Conservation (phyloP, 768 basidiomycete species). For the Coprinellus micaceus region DNA sequence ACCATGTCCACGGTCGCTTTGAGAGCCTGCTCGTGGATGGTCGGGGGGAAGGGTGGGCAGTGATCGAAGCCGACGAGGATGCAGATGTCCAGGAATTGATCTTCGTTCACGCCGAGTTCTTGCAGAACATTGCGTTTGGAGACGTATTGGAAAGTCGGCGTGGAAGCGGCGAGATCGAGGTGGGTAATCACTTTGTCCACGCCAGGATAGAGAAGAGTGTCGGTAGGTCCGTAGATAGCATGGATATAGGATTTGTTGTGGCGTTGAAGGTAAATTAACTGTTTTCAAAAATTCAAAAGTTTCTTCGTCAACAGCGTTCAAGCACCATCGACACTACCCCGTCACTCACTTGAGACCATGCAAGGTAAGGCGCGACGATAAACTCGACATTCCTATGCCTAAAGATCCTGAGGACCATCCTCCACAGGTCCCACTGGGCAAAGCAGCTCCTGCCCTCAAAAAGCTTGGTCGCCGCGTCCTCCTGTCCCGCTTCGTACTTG, state of each 20-base stretch:
- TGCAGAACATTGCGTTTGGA: slow-evolving; percentile 68
- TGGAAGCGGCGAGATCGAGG: slow-evolving; percentile 67
- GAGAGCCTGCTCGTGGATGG: slow-evolving; percentile 72
- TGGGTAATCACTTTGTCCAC: slow-evolving; percentile 89
- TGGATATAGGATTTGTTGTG: slow-evolving; percentile 94
- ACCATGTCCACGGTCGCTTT: slow-evolving; percentile 91
- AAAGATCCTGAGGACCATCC: slow-evolving; percentile 88
- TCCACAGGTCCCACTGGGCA: slow-evolving; percentile 90
- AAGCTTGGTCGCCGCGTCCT: slow-evolving; percentile 81
- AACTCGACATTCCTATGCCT: slow-evolving; percentile 95
- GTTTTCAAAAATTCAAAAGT: slow-evolving; percentile 5
- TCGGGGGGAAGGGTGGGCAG: slow-evolving; percentile 77
- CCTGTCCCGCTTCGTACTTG: slow-evolving; percentile 88
- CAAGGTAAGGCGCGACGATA: slow-evolving; percentile 90
- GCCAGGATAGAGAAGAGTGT: slow-evolving; percentile 82
- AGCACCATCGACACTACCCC: slow-evolving; percentile 1
- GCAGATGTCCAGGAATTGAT: slow-evolving; percentile 92
- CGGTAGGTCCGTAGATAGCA: slow-evolving; percentile 87
- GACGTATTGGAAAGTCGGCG: slow-evolving; percentile 76
- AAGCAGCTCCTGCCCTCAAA: slow-evolving; percentile 75
- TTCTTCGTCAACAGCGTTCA: neutral
- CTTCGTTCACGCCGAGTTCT: slow-evolving; percentile 65
- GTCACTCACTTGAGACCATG: slow-evolving; percentile 87
- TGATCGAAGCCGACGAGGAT: slow-evolving; percentile 89
- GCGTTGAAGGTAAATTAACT: slow-evolving; percentile 94